Conservation (phyloP, 345 rosid species). For the Xanthoceras sorbifolium region DNA sequence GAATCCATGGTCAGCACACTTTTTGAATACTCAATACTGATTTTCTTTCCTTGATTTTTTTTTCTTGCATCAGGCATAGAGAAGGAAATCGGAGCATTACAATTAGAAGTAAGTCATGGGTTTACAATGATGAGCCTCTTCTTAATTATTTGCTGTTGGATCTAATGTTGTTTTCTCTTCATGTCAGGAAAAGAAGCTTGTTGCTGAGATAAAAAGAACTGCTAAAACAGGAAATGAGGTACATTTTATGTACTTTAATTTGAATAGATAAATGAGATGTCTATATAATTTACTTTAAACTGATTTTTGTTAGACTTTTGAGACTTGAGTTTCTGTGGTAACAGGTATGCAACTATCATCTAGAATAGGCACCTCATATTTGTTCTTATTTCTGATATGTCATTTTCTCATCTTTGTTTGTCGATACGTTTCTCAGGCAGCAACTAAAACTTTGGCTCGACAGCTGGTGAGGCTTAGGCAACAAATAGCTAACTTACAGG, state of each 20-base stretch:
- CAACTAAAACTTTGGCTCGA: conserved; percentile 82
- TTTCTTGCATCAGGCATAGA: conserved; percentile 63
- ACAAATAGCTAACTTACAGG: conserved; percentile 86
- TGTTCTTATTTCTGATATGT: not conserved
- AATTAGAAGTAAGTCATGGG: conserved; percentile 61
- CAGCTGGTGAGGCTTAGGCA: conserved; percentile 90
- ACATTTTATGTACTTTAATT: not conserved
- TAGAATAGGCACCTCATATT: not conserved
- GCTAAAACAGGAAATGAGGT: conserved; percentile 98
- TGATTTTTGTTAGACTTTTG: not conserved
- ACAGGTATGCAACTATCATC: not conserved
- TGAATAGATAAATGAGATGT: conserved; percentile 9
- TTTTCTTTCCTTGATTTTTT: conserved; percentile 24
- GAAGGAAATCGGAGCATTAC: conserved; percentile 86
- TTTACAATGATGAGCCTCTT: conserved; percentile 17
- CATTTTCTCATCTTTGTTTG: not conserved
- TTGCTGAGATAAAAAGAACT: conserved; percentile 88
- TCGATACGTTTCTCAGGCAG: conserved; percentile 51
- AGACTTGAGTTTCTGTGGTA: not conserved
- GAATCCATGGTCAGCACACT: not conserved
- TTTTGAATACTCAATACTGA: conserved; percentile 1
- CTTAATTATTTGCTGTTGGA: not conserved
- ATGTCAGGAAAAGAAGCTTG: conserved; percentile 87
- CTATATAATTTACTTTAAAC: not conserved
- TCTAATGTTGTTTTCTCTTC: conserved; percentile 24